Percentiles rank a stretch among this genome's conserved stretches.
Conservation (phyloP, 352 stramenopile species). For the Pythium sukuiense region DNA sequence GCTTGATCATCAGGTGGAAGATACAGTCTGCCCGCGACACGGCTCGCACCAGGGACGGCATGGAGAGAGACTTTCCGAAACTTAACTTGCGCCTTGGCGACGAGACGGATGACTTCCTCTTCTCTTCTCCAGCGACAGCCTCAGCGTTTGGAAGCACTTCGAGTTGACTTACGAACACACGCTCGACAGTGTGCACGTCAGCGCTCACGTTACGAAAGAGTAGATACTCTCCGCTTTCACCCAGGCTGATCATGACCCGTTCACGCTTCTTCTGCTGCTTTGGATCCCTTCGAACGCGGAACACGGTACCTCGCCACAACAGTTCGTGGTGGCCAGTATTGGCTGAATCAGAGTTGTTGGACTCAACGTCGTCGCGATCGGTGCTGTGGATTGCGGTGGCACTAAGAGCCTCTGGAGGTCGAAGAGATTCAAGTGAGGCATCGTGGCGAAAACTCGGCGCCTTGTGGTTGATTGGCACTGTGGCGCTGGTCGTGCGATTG, state of each 20-base stretch:
- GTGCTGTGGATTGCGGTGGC: neutral
- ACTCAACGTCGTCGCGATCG: neutral
- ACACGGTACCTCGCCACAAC: slow-evolving; percentile 15
- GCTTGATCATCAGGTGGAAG: slow-evolving; percentile 42
- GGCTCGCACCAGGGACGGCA: slow-evolving; percentile 14
- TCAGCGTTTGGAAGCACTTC: slow-evolving; percentile 29
- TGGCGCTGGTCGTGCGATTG: slow-evolving; percentile 4
- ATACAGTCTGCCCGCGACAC: slow-evolving; percentile 26
- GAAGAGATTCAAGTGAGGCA: neutral
- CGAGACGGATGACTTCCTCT: neutral
- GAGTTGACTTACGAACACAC: slow-evolving; percentile 45
- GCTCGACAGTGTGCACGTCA: slow-evolving; percentile 30
- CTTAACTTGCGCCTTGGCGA: slow-evolving; percentile 2
- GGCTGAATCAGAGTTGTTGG: neutral
- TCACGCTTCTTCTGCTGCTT: slow-evolving; percentile 34
- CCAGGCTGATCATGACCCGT: slow-evolving; percentile 35
- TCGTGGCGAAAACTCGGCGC: neutral
- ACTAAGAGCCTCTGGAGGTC: slow-evolving; percentile 1
- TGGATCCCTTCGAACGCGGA: slow-evolving; percentile 22
- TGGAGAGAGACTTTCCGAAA: slow-evolving; percentile 6
- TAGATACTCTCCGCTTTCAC: slow-evolving; percentile 40
- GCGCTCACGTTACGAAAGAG: slow-evolving; percentile 37
- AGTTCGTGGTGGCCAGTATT: neutral
- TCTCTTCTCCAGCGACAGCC: neutral
- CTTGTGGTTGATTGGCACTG: neutral